Evolutionary conservation across 2,329 filamentous ascomycete genomes (phyloP), one percentile per base, ranked within the genome.

Genomic region (Cytospora piceae): DNA sequence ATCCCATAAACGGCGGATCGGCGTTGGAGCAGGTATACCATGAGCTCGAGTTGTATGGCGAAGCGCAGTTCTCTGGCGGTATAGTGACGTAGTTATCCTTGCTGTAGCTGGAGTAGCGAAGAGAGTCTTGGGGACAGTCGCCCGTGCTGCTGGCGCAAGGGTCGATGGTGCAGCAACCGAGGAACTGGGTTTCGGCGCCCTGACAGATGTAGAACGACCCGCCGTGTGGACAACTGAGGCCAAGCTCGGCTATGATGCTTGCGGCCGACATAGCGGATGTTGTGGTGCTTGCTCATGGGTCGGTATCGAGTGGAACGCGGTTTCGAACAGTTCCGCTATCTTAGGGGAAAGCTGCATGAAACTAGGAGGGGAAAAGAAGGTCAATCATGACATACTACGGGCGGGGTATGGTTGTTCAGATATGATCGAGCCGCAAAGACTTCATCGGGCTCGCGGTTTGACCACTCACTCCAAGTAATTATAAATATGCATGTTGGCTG

Each of bases 111-210:
- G 74, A 68, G 0, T 72, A 52, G 20, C 61, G 66, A n/a, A 78
- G 65, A 34, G 73, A 66, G 2, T 68, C 65, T 14, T 72, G 69
- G 1, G 77, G 77, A 62, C 79, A 80, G 42, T 67, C 55, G 29
- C 77, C 78, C 9, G 71, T 70, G 37, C 68, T 69, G 29, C 70
- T 64, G 39, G 71, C 68, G 69, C 76, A 79, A 2, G 79, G 78
- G 63, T 81, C 69, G 27, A 71, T 69, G 24, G 72, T 69, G 69
- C 79, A 81, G 68, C 79, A 81, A 34, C 79, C 79, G 49, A 81
- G 61, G 67, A 80, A 81, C 27, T 74, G 73, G 1, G 69, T 66
- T 2, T 64, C 67, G 32, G 73, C 73, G 0, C 71, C 70, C 8
- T 64, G 58, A 67, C 78, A 79, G 67, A 78, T 69, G 70, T 79